Evolutionary conservation across 2,329 filamentous ascomycete species (phyloP).

Genomic region (Aureobasidium sp.): DNA sequence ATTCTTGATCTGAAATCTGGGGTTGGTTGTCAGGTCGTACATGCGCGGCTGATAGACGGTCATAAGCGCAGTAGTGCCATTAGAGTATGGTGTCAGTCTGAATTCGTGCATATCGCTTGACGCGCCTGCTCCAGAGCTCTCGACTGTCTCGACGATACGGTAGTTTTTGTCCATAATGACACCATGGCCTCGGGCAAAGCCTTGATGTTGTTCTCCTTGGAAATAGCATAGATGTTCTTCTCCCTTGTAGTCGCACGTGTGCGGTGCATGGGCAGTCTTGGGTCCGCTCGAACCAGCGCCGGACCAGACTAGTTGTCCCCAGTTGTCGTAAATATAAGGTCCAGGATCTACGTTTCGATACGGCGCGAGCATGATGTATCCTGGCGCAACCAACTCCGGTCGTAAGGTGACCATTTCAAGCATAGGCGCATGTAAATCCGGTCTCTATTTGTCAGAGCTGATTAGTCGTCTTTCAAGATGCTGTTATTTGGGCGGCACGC

Average conservation of each 20-base stretch:
- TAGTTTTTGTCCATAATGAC: conserved; percentile 48
- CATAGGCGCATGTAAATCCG: conserved; percentile 34
- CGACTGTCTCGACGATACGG: conserved; percentile 42
- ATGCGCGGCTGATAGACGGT: conserved; percentile 34
- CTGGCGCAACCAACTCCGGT: conserved; percentile 35
- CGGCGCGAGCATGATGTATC: conserved; percentile 46
- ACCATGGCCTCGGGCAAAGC: conserved; percentile 46
- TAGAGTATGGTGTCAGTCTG: conserved; percentile 36
- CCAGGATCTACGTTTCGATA: conserved; percentile 44
- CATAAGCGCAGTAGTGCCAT: conserved; percentile 35
- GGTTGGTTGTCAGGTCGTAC: conserved; percentile 41
- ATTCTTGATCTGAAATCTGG: conserved; percentile 30
- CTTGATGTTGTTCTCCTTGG: conserved; percentile 45
- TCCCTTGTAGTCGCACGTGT: conserved; percentile 44
- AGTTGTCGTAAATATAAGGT: conserved; percentile 47
- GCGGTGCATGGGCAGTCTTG: conserved; percentile 42
- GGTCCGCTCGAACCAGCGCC: conserved; percentile 45
- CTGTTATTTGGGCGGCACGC: neutral
- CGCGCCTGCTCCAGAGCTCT: conserved; percentile 32
- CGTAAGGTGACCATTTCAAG: conserved; percentile 28
- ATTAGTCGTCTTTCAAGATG: conserved; percentile 16
- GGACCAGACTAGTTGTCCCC: conserved; percentile 45
- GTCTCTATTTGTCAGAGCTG: conserved; percentile 24
- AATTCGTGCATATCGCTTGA: conserved; percentile 50
- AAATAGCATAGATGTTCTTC: conserved; percentile 47